Percentiles rank a stretch among this genome's conserved stretches.
phyloP scores from a whole-genome alignment of 495 filamentous ascomycete genomes.

The Neurospora africana region DNA sequence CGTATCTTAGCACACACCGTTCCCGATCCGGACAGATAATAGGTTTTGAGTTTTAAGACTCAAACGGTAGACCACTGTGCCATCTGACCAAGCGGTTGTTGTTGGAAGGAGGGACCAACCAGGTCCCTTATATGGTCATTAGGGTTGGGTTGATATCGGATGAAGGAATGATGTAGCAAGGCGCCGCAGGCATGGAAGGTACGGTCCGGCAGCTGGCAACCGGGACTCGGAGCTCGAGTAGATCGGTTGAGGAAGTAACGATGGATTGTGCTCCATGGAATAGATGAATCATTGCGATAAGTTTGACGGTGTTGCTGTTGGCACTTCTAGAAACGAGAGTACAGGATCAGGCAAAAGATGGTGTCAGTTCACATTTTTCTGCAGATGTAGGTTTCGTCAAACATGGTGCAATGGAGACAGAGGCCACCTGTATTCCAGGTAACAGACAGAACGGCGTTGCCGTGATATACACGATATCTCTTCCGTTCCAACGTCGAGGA shows the following conservation, averaged over 20 bases:
- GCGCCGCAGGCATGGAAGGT: not conserved
- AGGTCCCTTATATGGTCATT: not conserved
- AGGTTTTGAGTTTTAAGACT: not conserved
- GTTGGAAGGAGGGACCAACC: not conserved
- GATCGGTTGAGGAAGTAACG: not conserved
- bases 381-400: not conserved
- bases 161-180: not conserved
- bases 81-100: not conserved
- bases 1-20: not conserved
- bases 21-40: not conserved
- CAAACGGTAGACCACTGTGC: not conserved
- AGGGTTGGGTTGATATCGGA: not conserved
- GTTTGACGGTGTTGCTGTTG: not conserved
- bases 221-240: not conserved
- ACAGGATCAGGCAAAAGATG: not conserved
- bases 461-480: not conserved
- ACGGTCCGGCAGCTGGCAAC: not conserved
- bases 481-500: too few relatives aligned
- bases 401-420: not conserved
- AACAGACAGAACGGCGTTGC: not conserved
- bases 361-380: not conserved
- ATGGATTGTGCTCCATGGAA: not conserved
- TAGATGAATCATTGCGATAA: not conserved
- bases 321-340: not conserved
- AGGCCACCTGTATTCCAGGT: not conserved